These are phyloP conservation scores for Medicago ruthenica DNA, from an alignment of 306 rosid genomes.

Conservation along the genomic window DNA sequence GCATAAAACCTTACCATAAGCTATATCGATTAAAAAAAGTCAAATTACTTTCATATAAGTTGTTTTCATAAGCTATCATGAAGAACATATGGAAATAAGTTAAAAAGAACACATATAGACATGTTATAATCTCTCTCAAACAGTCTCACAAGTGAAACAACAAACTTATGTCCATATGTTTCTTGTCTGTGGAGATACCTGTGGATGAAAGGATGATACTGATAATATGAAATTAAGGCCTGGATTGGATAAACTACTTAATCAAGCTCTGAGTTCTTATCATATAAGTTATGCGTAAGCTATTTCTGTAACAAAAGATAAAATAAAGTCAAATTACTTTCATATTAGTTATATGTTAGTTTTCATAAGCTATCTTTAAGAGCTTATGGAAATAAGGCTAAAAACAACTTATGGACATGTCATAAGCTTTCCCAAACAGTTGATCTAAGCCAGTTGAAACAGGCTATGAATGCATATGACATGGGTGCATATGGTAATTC, in stretches of 20 bases:
- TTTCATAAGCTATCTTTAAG: background rate
- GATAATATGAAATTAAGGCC: background rate
- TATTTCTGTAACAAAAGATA: too few relatives aligned
- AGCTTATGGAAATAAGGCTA: background rate
- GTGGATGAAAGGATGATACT: too few relatives aligned
- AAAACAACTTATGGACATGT: background rate
- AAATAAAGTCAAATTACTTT: too few relatives aligned
- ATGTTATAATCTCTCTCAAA: background rate
- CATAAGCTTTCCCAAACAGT: background rate
- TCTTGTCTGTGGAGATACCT: too few relatives aligned
- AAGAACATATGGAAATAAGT: background rate
- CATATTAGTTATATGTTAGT: too few relatives aligned
- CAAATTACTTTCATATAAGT: too few relatives aligned
- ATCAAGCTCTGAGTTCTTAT: too few relatives aligned
- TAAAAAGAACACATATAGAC: background rate
- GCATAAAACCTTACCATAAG: background rate
- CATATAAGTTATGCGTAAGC: too few relatives aligned
- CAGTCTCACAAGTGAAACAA: background rate
- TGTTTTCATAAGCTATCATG: background rate
- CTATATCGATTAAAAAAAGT: too few relatives aligned
- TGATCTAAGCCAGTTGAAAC: background rate
- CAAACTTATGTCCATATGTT: too few relatives aligned
- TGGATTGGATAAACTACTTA: too few relatives aligned
- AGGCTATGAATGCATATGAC: background rate
- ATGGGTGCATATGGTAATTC: background rate